These are phyloP conservation scores for Boletus subcaerulescens DNA, from an alignment of 768 basidiomycete genomes.

Conservation along the genomic window DNA sequence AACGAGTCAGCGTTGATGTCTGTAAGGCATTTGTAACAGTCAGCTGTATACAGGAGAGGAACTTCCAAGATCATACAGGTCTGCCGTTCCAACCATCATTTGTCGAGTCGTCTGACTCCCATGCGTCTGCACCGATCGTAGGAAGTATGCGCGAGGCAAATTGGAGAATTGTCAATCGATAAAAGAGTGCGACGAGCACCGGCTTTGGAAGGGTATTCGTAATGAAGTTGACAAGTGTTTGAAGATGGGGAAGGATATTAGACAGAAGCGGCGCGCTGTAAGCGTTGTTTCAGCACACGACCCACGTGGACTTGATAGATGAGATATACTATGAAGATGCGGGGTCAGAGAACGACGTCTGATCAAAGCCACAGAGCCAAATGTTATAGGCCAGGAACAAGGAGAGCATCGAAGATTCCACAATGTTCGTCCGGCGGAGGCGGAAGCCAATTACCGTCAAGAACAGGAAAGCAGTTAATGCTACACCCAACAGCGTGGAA, in stretches of 20 bases:
- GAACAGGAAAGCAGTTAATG: conserved; percentile 85
- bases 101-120: conserved; percentile 64
- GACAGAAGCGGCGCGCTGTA: conserved; percentile 68
- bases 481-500: conserved; percentile 85
- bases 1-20: conserved; percentile 73
- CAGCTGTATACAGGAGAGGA: conserved; percentile 2
- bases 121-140: conserved; percentile 77
- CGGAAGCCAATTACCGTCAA: conserved; percentile 90
- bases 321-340: conserved; percentile 71
- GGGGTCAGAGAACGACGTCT: conserved; percentile 67
- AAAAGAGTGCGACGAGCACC: conserved; percentile 72
- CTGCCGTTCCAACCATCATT: conserved; percentile 66
- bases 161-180: conserved; percentile 78
- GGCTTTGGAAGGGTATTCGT: conserved; percentile 85
- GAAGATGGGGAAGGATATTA: conserved; percentile 79
- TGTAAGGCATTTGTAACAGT: conserved; percentile 27
- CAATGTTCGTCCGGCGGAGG: conserved; percentile 84
- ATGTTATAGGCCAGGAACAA: conserved; percentile 88
- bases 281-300: conserved; percentile 7
- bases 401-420: conserved; percentile 86
- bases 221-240: conserved; percentile 76
- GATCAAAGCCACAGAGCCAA: conserved; percentile 84
- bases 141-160: conserved; percentile 80
- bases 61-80: conserved; percentile 46
- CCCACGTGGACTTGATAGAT: not conserved